phyloP scores from a whole-genome alignment of 2,329 filamentous ascomycete species.

The Botrytis cinerea region DNA sequence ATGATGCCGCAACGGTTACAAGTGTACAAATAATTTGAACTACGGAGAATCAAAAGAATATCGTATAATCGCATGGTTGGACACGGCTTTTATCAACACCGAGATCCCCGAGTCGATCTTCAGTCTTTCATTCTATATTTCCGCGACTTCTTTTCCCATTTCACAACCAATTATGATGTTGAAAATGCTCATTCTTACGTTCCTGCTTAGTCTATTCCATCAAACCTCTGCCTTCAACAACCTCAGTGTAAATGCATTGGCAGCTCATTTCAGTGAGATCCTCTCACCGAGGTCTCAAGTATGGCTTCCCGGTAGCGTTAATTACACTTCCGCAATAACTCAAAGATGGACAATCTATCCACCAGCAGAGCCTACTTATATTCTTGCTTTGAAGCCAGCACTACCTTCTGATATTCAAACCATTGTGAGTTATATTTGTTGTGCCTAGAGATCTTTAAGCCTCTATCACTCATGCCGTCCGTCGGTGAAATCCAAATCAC shows the following conservation, averaged over 20 bases:
- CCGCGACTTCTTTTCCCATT: neutral
- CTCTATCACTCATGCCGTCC: neutral
- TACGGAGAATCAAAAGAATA: neutral
- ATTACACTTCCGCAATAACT: neutral
- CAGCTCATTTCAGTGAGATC: neutral
- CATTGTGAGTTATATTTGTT: neutral
- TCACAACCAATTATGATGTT: neutral
- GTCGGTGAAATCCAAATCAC: too few relatives aligned
- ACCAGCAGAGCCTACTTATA: neutral
- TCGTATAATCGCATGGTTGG: too few relatives aligned
- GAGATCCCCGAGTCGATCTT: neutral
- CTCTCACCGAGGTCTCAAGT: conserved; percentile 1
- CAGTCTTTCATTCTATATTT: too few relatives aligned
- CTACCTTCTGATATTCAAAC: neutral
- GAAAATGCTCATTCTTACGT: neutral
- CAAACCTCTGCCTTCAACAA: neutral
- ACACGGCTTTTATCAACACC: neutral
- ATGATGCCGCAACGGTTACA: neutral
- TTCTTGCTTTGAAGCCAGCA: neutral
- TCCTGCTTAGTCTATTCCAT: neutral
- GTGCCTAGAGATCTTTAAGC: neutral
- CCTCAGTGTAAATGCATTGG: neutral
- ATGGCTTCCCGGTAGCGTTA: neutral
- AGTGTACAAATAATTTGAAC: neutral
- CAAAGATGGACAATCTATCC: conserved; percentile 4